Base-by-base conservation (phyloP, 2,329 filamentous ascomycete genomes). In the Esteya vermicola region DNA sequence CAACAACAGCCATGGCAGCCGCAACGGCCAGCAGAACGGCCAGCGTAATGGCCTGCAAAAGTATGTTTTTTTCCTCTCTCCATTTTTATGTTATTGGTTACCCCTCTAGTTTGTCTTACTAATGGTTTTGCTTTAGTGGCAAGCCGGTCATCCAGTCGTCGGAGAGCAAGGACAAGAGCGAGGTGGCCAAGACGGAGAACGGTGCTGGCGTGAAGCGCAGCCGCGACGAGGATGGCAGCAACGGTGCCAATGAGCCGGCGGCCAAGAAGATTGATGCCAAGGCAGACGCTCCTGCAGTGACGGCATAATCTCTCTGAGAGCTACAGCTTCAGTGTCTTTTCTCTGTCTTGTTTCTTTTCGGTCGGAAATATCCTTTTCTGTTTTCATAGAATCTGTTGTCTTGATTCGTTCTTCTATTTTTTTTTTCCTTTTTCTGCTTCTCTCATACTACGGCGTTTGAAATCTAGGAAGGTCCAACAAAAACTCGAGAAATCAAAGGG, bases 261-360 rank as follows among this genome's bases (percentile, higher is more conserved):
- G 65, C 72, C 18, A 80, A 80, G 66, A 80, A 79, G 62, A 65
- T 75, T 31, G 72, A 79, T 47, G 59, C 54, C 52, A 72, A 73
- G 61, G 53, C 46, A 8, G 51, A 61, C 34, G 55, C 22, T 12
- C 12, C 28, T 3, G 25, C 16, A 16, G 26, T 30, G 18, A 18
- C 30, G 12, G 38, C 38, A 7, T 40, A 18, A 36, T 20, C 32
- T 14, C 6, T n/a, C n/a, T n/a, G n/a, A n/a, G n/a, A n/a, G n/a
- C n/a, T n/a, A n/a, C n/a, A n/a, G n/a, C n/a, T n/a, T n/a, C n/a
- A n/a, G n/a, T n/a, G n/a, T n/a, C n/a, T n/a, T n/a, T n/a, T n/a
- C n/a, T n/a, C n/a, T n/a, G n/a, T n/a, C n/a, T n/a, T n/a, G n/a
- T n/a, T n/a, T n/a, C n/a, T n/a, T n/a, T n/a, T n/a, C n/a, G n/a